These are phyloP conservation scores for Pseudocercospora vitis DNA, from an alignment of 2,329 filamentous ascomycete genomes.

Conservation along the genomic window DNA sequence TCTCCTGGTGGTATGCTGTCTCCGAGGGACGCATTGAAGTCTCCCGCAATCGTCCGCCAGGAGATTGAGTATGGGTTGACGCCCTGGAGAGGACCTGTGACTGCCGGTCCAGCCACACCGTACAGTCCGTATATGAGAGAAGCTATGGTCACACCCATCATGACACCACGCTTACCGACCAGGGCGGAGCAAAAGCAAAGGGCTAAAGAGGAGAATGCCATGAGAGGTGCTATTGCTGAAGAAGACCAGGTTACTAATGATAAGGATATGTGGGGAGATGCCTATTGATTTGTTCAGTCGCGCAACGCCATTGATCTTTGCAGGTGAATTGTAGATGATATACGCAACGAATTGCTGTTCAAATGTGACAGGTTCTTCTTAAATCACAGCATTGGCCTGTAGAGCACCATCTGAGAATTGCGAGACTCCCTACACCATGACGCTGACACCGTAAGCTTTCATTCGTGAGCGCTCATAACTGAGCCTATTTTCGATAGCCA, in stretches of 20 bases:
- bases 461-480: too few relatives aligned
- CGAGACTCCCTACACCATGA: too few relatives aligned
- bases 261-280: constrained; percentile 61
- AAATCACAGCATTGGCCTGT: too few relatives aligned
- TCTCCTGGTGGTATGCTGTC: background rate
- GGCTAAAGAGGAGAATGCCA: constrained; percentile 61
- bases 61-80: constrained; percentile 3
- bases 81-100: background rate
- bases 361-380: too few relatives aligned
- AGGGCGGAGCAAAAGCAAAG: constrained; percentile 67
- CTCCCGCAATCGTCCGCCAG: constrained; percentile 43
- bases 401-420: too few relatives aligned
- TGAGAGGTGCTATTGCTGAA: constrained; percentile 53
- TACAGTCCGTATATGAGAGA: constrained; percentile 80
- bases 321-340: background rate
- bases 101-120: background rate
- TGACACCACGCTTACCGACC: constrained; percentile 70
- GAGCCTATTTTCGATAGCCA: too few relatives aligned
- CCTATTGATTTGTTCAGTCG: constrained; percentile 7
- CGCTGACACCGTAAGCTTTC: too few relatives aligned
- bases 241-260: constrained; percentile 62
- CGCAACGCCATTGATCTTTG: background rate
- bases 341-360: too few relatives aligned
- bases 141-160: constrained; percentile 69
- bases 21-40: constrained; percentile 32